Evolutionary conservation across 176 grass and related monocot species (phyloP), one percentile per base, ranked within the genome.

Genomic region (Calamus simplicifolius): DNA sequence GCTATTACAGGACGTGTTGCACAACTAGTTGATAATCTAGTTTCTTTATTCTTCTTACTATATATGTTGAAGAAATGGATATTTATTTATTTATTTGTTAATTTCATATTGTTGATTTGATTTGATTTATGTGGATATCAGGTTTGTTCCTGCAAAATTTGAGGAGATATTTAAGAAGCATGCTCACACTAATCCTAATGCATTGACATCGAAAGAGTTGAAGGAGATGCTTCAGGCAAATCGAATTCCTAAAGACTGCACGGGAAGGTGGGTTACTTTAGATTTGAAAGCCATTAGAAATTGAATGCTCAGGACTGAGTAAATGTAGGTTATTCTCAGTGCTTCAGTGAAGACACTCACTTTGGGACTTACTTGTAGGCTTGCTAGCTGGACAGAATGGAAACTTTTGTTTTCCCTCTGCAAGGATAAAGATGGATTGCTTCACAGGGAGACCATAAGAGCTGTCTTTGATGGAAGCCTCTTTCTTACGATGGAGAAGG

Each of bases 81-180:
- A 43, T 43, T 43, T 13, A 3, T 23, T 23, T 10, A 43, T 43
- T 43, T 43, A 12, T 43, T 2, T 8, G 6, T 35, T 10, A 13
- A 13, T 12, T 13, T 43, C 35, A 43, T 7, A 43, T 10, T 43
- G 8, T 43, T 43, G 8, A 43, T 43, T 43, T 43, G 35, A 43
- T 10, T 43, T 43, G 35, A 43, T 43, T 13, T 12, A 43, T 43
- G 35, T 43, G 13, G 13, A 43, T 43, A 43, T 48, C 19, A 92
- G 88, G 73, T 92, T 92, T 52, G 79, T 84, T 48, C 73, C 68
- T 16, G 76, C 80, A 70, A 92, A 92, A 51, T 92, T 92, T 38
- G 83, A 87, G 54, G 73, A 87, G 66, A 83, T 92, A 30, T 92
- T 92, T 68, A 70, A 77, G 65, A 87, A 92, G 73, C 60, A 87